phyloP scores from a whole-genome alignment of 2,329 filamentous ascomycete genomes.

The Cercospora canescens region DNA sequence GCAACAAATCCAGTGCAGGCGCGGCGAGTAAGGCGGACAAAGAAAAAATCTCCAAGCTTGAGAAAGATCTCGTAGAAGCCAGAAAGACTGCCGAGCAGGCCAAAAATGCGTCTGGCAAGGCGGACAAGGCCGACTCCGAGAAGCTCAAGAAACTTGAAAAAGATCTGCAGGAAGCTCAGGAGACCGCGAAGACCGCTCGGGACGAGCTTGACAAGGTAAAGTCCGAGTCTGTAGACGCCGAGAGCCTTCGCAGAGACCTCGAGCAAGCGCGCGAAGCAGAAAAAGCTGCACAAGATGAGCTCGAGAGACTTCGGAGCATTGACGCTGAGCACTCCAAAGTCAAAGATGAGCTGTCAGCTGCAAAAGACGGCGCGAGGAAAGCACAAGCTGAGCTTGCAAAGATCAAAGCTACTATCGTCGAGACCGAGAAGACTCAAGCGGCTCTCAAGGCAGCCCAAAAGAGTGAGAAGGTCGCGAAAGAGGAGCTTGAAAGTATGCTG shows the following conservation, averaged over 20 bases:
- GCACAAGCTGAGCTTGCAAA: constrained; percentile 10
- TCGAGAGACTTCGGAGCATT: constrained; percentile 17
- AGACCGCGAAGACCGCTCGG: constrained; percentile 15
- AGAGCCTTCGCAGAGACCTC: constrained; percentile 13
- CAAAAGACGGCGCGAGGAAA: neutral
- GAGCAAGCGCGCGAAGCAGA: constrained; percentile 7
- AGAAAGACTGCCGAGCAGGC: constrained; percentile 13
- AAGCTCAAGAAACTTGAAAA: constrained; percentile 16
- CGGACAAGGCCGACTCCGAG: constrained; percentile 5
- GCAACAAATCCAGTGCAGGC: constrained; percentile 6
- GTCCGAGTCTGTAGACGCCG: constrained; percentile 8
- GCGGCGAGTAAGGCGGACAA: constrained; percentile 14
- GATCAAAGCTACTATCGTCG: constrained; percentile 1
- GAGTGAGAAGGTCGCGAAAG: constrained; percentile 21
- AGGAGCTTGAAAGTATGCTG: constrained; percentile 35
- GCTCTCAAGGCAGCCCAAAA: constrained; percentile 19
- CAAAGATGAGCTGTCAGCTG: constrained; percentile 5
- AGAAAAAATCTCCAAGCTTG: constrained; percentile 16
- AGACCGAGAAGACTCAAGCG: constrained; percentile 18
- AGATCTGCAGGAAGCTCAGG: constrained; percentile 13
- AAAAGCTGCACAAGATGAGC: constrained; percentile 17
- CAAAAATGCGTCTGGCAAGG: constrained; percentile 5
- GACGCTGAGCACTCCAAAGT: constrained; percentile 10
- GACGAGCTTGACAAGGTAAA: constrained; percentile 12
- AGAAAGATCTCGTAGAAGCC: constrained; percentile 17